Base-by-base conservation (phyloP, 2,329 filamentous ascomycete genomes). In the Neurospora crassa region DNA sequence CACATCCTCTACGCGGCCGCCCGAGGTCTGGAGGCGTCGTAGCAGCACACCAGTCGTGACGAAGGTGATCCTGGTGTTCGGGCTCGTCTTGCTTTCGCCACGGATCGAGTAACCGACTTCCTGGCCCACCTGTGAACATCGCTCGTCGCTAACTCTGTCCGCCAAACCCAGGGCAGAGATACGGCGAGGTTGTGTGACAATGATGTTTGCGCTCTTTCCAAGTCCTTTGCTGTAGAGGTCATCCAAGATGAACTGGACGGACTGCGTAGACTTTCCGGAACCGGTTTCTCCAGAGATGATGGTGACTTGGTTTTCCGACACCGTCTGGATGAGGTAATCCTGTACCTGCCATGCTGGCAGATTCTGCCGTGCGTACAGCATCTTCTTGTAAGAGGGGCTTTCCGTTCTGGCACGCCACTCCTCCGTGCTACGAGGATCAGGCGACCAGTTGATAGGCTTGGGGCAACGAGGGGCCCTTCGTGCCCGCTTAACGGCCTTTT, bases 281-380 rank as follows among this genome's bases (percentile, higher is more conserved):
- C 96, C 96, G 4, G 96, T 99, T 82, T 98, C 96, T 75, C 96
- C 96, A 63, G 94, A 96, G 76, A 99, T 96, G 77, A 99, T 97
- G 0, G 93, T 97, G 69, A 99, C 94, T 80, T 97, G 91, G 77
- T 95, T 89, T 5, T 86, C 83, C 59, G 86, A 86, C 68, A 99
- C 92, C 0, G 92, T 91, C 24, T 87, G 80, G 11, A 98, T 88
- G 40, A 99, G 92, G 1, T 86, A 84, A 24, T 95, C 90, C 76
- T 89, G 90, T 76, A 96, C 89, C 72, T 88, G 88, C 96, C 96
- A 99, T 1, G 96, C 96, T 2, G 96, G 96, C 2, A 99, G 83
- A 67, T 86, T 88, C 78, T 91, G 87, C 63, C 96, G 87, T 76
- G 89, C 89, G 20, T 84, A 82, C 73, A 94, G 83, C 92, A 97